These are phyloP conservation scores for Rhizoclosmatium globosum DNA, from an alignment of 192 early-diverging fungal genomes.

Conservation along the genomic window DNA sequence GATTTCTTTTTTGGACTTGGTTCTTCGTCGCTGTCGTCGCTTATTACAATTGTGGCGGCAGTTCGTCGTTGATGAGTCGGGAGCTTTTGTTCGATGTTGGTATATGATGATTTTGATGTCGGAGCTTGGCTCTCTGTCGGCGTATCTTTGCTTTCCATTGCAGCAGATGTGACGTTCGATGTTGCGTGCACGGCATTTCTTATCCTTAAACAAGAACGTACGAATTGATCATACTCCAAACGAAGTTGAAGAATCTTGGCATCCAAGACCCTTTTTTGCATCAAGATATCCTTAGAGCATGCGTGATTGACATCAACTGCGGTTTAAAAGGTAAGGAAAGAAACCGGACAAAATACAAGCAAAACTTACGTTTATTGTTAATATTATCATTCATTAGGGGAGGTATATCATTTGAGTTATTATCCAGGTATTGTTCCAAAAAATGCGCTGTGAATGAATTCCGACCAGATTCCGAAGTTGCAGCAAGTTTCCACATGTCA, in stretches of 20 bases:
- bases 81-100: background rate
- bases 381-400: no score
- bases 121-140: background rate
- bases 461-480: background rate
- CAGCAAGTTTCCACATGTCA: background rate
- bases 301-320: background rate
- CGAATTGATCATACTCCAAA: background rate
- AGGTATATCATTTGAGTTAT: no score
- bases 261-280: background rate
- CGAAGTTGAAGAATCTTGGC: background rate
- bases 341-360: no score
- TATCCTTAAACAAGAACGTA: no score
- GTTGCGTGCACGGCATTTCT: no score
- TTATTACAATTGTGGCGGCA: slow-evolving; percentile 1
- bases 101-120: background rate
- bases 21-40: slow-evolving; percentile 1
- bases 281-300: background rate
- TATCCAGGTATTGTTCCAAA: no score
- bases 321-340: background rate
- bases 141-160: slow-evolving; percentile 5
- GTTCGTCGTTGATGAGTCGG: background rate
- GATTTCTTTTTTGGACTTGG: background rate
- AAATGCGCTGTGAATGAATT: no score
- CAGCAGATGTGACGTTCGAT: background rate
- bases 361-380: background rate